Base-by-base conservation (phyloP, 805 yeast species). In the Saccharomycopsis synnaedendra region DNA sequence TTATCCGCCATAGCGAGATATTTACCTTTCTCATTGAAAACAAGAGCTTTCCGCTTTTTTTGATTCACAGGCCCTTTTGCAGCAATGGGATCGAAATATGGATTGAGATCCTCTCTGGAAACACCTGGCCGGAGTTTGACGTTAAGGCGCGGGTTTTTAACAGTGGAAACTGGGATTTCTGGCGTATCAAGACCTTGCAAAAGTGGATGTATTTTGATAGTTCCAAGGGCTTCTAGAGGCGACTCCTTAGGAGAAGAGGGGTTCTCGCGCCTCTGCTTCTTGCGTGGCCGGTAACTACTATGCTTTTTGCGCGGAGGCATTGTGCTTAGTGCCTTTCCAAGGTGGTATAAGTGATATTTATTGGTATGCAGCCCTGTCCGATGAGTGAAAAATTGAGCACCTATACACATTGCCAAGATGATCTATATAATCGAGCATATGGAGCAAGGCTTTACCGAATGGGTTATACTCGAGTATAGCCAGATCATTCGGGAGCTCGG, bases 361-460 rank as follows among this genome's bases (percentile, higher is more conserved):
- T 19, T 19, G 19, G 19, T 19, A 19, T 19, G 19, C 19, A 19
- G 19, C 19, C 19, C 19, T 19, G 19, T 19, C 19, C 19, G 19
- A 19, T 19, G 19, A 19, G 19, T 19, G 19, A 19, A 19, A 19
- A 19, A 19, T 19, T 19, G 19, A 19, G 19, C 19, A 19, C 19
- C 19, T 19, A 19, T 19, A 19, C 19, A 19, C 19, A 19, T 19
- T 19, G 19, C 9, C 39, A 55, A 37, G 31, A 85, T 85, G 95
- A 87, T 86, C 65, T 90, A 88, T 71, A 78, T 93, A 46, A 88
- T 90, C 45, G 98, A 90, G 64, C 98, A 90, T 62, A 90, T 90
- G 97, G 98, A 90, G 64, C 84, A 79, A 52, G 97, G 96, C 1
- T 87, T 90, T 73, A 86, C 96, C 54, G 93, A 85, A 55, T 90